Evolutionary conservation across 192 early-diverging fungal genomes (phyloP).

Genomic region (Entomortierella chlamydospora): DNA sequence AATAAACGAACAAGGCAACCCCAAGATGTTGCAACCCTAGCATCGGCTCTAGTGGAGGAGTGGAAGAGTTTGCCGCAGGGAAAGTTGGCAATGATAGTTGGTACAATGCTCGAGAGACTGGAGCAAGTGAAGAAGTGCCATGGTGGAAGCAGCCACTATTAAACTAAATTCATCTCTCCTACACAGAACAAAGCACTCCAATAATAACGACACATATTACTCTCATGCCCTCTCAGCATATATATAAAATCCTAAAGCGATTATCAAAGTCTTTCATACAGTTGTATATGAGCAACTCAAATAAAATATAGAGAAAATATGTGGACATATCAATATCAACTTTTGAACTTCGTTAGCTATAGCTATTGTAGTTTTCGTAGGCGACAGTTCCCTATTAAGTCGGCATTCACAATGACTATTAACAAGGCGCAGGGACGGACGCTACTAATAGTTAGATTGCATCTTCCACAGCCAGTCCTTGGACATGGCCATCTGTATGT

Average conservation of each 20-base stretch:
- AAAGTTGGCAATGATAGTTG: not conserved
- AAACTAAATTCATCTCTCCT: not conserved
- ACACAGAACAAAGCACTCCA: no score
- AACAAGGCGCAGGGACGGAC: conserved; percentile 30
- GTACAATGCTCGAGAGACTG: not conserved
- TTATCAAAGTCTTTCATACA: no score
- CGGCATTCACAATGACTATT: conserved; percentile 31
- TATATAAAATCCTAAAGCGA: no score
- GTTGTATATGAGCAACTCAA: no score
- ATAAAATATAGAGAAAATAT: no score
- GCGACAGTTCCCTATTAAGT: conserved; percentile 24
- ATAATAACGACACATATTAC: no score
- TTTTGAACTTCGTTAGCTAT: no score
- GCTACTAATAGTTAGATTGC: not conserved
- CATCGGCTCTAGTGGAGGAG: not conserved
- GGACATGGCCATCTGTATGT: no score
- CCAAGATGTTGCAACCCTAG: not conserved
- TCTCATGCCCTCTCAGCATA: no score
- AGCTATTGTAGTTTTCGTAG: no score
- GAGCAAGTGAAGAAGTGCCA: not conserved
- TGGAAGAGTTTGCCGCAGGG: not conserved
- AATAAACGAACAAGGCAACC: not conserved
- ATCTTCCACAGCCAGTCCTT: no score
- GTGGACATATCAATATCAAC: no score
- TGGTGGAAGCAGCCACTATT: not conserved